Evolutionary conservation across 2,329 filamentous ascomycete genomes (phyloP).

Genomic region (Scedosporium dehoogii): DNA sequence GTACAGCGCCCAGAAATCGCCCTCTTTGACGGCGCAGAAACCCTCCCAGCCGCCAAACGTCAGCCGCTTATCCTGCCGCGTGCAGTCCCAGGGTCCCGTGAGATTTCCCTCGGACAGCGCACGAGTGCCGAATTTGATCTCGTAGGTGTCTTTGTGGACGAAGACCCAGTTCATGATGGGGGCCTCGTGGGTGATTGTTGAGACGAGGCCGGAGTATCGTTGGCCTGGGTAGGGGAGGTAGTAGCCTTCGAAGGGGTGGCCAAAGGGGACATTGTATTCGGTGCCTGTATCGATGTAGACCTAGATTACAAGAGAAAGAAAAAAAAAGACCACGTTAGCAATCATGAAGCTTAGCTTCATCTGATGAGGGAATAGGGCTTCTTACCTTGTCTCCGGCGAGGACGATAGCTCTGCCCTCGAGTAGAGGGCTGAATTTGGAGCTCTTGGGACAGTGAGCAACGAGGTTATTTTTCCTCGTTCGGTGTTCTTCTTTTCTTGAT

Average conservation of each 20-base stretch:
- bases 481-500: slow-evolving; percentile 34
- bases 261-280: slow-evolving; percentile 19
- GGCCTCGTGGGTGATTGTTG: slow-evolving; percentile 37
- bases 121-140: slow-evolving; percentile 35
- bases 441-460: slow-evolving; percentile 35
- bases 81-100: slow-evolving; percentile 41
- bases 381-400: slow-evolving; percentile 31
- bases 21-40: slow-evolving; percentile 36
- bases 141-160: slow-evolving; percentile 32
- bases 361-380: background rate
- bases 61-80: slow-evolving; percentile 38
- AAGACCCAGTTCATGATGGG: slow-evolving; percentile 42
- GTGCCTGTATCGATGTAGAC: slow-evolving; percentile 36
- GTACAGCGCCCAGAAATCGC: slow-evolving; percentile 33
- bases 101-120: slow-evolving; percentile 30
- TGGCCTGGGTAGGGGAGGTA: slow-evolving; percentile 47
- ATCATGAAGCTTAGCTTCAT: background rate
- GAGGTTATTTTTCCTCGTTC: slow-evolving; percentile 36
- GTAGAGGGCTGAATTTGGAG: slow-evolving; percentile 29
- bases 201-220: slow-evolving; percentile 34
- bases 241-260: slow-evolving; percentile 46
- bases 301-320: slow-evolving; percentile 12
- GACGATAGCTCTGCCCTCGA: slow-evolving; percentile 34
- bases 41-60: slow-evolving; percentile 39
- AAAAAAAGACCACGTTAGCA: background rate